Percentiles rank a stretch among this genome's conserved stretches.
phyloP scores from a whole-genome alignment of 2,329 filamentous ascomycete species.

The Colletotrichum agaves region DNA sequence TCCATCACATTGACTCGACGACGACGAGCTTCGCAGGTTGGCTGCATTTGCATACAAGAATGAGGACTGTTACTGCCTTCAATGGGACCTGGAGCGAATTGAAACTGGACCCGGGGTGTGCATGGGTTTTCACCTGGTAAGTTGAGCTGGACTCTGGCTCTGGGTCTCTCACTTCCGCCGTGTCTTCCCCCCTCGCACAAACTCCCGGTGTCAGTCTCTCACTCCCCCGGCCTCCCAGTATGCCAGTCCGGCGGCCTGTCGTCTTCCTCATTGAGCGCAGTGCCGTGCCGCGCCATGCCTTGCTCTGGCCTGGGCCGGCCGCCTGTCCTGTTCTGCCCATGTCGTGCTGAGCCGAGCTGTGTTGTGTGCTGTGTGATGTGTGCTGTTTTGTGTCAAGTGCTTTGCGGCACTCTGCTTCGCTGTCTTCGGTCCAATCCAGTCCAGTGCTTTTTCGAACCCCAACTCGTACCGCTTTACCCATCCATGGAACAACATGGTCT shows the following conservation, averaged over 20 bases:
- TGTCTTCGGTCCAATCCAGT: conserved; percentile 6
- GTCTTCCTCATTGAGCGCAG: conserved; percentile 24
- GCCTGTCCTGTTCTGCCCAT: neutral
- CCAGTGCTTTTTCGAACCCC: neutral
- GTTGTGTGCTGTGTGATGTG: conserved; percentile 7
- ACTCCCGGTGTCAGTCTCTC: conserved; percentile 5
- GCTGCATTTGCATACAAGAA: neutral
- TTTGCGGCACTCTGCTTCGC: conserved; percentile 26
- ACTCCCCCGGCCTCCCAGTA: conserved; percentile 12
- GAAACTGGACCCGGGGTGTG: conserved; percentile 6
- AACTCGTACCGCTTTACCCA: neutral
- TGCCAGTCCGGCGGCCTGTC: conserved; percentile 2
- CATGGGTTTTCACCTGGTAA: conserved; percentile 1
- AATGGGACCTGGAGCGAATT: neutral
- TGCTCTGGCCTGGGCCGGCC: conserved; percentile 1
- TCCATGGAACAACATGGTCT: conserved; percentile 11
- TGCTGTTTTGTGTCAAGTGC: conserved; percentile 14
- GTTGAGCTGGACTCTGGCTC: conserved; percentile 10
- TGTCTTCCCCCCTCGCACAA: neutral
- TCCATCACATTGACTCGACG: neutral
- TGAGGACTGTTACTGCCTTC: neutral
- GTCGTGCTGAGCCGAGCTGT: conserved; percentile 9
- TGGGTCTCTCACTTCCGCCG: conserved; percentile 8
- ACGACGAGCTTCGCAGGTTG: neutral
- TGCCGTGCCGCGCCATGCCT: conserved; percentile 14